Base-by-base conservation (phyloP, 371 early-diverging fungal species). In the Lichtheimia hyalospora region DNA sequence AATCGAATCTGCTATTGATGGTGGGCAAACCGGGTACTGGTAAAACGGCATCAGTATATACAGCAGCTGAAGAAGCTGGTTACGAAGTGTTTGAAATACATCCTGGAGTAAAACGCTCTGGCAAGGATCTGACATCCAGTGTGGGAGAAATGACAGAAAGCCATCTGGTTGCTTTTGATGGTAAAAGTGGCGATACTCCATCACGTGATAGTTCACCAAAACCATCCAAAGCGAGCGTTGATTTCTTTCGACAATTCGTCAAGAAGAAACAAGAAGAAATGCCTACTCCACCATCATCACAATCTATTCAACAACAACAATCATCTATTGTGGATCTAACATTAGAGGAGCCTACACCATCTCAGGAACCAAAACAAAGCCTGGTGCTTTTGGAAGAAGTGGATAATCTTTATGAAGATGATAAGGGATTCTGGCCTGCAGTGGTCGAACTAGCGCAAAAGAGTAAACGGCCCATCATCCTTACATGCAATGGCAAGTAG, bases 381-480 rank as follows among this genome's bases (percentile, higher is more conserved):
- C 68, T 94, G 39, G 84, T 95, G 21, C 68, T 95, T 13, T 69
- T 95, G 23, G 95, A 95, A 62, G 91, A 94, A 25, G 90, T 88
- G 1, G 94, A 95, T 66, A 63, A 92, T 5, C 58, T 94, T 3
- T 93, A 87, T 76, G 92, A 93, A 25, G 85, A 89, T 40, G 95
- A 95, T 65, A 86, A 86, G 52, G 90, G 90, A 0, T 88, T 94
- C 51, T 93, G 93, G 92, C 58, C 82, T 0, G 85, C 87, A 1
- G 77, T 94, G 5, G 70, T 74, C 24, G 77, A 85, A 27, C 62
- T 95, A 40, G 82, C 92, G 4, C 83, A 86, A 57, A 86, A 78
- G 40, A 90, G 88, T 72, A 88, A 86, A 53, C 75, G 92, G 6
- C 95, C 95, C 0, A 92, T 95, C 20, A 81, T 93, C 16, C 79